Evolutionary conservation across 2,329 filamentous ascomycete genomes (phyloP).

Genomic region (Epichloe aotearoae): DNA sequence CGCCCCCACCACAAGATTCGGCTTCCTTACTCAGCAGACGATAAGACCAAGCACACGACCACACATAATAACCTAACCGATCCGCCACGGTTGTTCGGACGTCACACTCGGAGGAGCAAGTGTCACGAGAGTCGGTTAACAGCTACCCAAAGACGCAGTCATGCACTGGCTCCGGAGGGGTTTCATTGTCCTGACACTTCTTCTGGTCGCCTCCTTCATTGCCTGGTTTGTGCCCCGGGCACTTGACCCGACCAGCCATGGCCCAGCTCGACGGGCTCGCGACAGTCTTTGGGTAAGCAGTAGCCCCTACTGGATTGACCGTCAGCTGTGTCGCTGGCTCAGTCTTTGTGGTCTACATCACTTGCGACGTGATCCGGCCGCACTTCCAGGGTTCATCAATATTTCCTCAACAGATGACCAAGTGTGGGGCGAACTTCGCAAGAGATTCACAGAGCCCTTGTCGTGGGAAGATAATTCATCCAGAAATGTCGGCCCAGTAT

Average conservation of each 20-base stretch:
- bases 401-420: slow-evolving; percentile 13
- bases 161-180: slow-evolving; percentile 37
- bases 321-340: slow-evolving; percentile 67
- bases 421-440: slow-evolving; percentile 22
- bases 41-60: not conserved
- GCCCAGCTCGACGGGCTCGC: slow-evolving; percentile 45
- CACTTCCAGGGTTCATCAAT: slow-evolving; percentile 12
- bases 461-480: slow-evolving; percentile 9
- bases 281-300: slow-evolving; percentile 57
- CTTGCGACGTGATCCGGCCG: slow-evolving; percentile 45
- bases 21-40: not conserved
- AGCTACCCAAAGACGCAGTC: slow-evolving; percentile 3
- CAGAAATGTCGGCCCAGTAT: not conserved
- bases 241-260: slow-evolving; percentile 51
- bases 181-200: slow-evolving; percentile 23
- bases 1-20: not conserved
- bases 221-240: slow-evolving; percentile 38
- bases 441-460: slow-evolving; percentile 1
- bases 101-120: not conserved
- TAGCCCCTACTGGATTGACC: slow-evolving; percentile 60
- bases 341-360: slow-evolving; percentile 69
- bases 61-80: not conserved
- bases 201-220: slow-evolving; percentile 33
- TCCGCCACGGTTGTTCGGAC: not conserved
- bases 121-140: not conserved